Evolutionary conservation across 2,329 filamentous ascomycete species (phyloP).

Genomic region (Eutypa lata): DNA sequence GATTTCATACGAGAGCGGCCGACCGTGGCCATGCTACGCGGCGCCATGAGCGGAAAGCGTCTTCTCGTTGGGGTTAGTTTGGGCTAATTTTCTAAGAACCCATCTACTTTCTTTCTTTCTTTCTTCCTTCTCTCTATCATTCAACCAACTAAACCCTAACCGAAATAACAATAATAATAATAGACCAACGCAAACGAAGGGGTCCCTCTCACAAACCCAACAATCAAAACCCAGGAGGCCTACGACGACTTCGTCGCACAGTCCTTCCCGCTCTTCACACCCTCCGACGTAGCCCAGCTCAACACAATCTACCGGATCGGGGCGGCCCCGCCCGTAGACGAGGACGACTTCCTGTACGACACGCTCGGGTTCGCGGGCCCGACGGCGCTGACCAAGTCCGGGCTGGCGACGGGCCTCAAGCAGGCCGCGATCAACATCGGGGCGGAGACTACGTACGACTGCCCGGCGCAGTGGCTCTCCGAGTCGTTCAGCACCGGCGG

Average conservation of each 20-base stretch:
- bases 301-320: slow-evolving; percentile 17
- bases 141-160: too few relatives aligned
- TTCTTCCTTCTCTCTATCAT: background rate
- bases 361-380: slow-evolving; percentile 33
- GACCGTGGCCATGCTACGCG: slow-evolving; percentile 11
- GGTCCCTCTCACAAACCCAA: slow-evolving; percentile 26
- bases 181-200: slow-evolving; percentile 34
- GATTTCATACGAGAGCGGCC: slow-evolving; percentile 23
- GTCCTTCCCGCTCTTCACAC: slow-evolving; percentile 21
- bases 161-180: slow-evolving; percentile 4
- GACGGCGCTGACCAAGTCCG: slow-evolving; percentile 43
- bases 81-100: background rate
- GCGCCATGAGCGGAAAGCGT: slow-evolving; percentile 17
- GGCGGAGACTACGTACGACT: slow-evolving; percentile 47
- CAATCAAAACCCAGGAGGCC: slow-evolving; percentile 18
- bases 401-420: slow-evolving; percentile 44
- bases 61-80: slow-evolving; percentile 22
- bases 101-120: background rate
- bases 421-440: slow-evolving; percentile 45
- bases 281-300: slow-evolving; percentile 11
- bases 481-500: slow-evolving; percentile 35
- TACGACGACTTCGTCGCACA: slow-evolving; percentile 23
- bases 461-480: slow-evolving; percentile 47
- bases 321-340: slow-evolving; percentile 3
- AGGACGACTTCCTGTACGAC: slow-evolving; percentile 26